Conservation (phyloP, 1,284 basidiomycete species). For the Exobasidium cylindrosporum region DNA sequence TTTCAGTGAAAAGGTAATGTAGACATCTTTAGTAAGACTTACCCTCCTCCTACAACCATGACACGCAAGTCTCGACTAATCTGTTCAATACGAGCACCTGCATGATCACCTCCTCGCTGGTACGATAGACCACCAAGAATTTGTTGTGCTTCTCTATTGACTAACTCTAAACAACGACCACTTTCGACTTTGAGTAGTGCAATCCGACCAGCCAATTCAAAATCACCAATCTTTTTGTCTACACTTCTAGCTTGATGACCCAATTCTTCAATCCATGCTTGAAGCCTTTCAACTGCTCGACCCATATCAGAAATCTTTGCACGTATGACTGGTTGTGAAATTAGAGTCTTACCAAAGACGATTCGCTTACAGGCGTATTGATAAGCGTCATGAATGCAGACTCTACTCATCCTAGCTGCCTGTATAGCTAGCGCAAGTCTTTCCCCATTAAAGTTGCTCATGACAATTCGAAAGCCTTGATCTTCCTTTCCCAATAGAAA, state of each 20-base stretch:
- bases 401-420: constrained; percentile 14
- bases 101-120: constrained; percentile 7
- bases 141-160: constrained; percentile 11
- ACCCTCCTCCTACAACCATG: constrained; percentile 11
- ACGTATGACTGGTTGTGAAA: constrained; percentile 17
- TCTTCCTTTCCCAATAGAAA: constrained; percentile 18
- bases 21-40: no score
- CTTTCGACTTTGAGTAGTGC: constrained; percentile 10
- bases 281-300: constrained; percentile 14
- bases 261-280: constrained; percentile 19
- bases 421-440: constrained; percentile 13
- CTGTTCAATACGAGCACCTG: constrained; percentile 9
- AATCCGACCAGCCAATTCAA: constrained; percentile 10
- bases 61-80: constrained; percentile 12
- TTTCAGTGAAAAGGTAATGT: no score
- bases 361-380: constrained; percentile 16
- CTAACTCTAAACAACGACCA: constrained; percentile 7
- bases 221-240: constrained; percentile 11
- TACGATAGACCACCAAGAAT: constrained; percentile 11
- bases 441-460: constrained; percentile 21
- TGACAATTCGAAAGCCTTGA: constrained; percentile 19
- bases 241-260: constrained; percentile 9
- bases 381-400: constrained; percentile 16
- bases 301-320: constrained; percentile 19
- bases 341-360: constrained; percentile 17